phyloP scores from a whole-genome alignment of 2,329 filamentous ascomycete species.

The Sclerotinia borealis region DNA sequence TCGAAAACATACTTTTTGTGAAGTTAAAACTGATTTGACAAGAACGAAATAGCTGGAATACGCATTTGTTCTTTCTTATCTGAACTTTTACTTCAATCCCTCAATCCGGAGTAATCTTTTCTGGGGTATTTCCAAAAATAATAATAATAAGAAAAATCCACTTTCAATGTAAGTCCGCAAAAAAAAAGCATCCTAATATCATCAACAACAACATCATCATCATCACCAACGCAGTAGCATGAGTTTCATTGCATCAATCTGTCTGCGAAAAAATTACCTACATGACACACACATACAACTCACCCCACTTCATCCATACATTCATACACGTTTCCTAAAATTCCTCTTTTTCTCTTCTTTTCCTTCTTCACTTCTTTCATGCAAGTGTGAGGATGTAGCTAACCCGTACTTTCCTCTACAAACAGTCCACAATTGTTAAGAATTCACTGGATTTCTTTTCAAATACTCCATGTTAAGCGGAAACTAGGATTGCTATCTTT shows the following conservation, averaged over 20 bases:
- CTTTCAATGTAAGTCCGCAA: neutral
- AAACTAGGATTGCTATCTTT: constrained; percentile 20
- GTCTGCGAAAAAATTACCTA: constrained; percentile 14
- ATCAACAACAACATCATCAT: constrained; percentile 20
- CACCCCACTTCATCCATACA: constrained; percentile 11
- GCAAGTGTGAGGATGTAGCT: constrained; percentile 17
- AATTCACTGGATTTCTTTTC: constrained; percentile 1
- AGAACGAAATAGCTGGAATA: constrained; percentile 1
- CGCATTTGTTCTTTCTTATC: constrained; percentile 2
- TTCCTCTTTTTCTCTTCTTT: constrained; percentile 12
- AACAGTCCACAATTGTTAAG: constrained; percentile 18
- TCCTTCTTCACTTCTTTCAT: neutral
- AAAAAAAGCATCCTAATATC: constrained; percentile 1
- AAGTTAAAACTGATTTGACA: neutral
- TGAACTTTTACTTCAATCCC: neutral
- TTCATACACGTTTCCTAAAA: constrained; percentile 8
- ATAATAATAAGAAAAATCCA: neutral
- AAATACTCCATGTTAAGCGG: constrained; percentile 22
- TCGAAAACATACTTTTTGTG: neutral
- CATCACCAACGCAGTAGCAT: constrained; percentile 4
- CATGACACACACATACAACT: constrained; percentile 11
- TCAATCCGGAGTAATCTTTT: neutral
- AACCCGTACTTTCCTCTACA: constrained; percentile 18
- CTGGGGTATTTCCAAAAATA: constrained; percentile 6
- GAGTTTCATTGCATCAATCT: constrained; percentile 4